Percentiles rank a stretch among this genome's conserved stretches.
Conservation (phyloP, 1,284 basidiomycete species). For the Cerioporus squamosus region DNA sequence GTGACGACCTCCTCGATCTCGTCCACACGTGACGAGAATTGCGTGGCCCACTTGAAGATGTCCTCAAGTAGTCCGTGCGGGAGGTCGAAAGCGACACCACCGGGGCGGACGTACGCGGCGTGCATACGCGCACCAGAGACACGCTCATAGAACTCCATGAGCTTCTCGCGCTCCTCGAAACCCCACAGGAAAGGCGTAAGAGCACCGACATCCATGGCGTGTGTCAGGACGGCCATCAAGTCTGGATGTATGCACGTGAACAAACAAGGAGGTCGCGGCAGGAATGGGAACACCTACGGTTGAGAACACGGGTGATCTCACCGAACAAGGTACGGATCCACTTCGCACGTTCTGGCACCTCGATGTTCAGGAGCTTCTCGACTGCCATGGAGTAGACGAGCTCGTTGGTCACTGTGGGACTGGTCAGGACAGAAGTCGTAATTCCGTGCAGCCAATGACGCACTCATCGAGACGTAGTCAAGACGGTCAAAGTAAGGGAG, state of each 20-base stretch:
- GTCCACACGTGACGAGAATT: conserved; percentile 90
- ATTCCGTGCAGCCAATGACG: conserved; percentile 27
- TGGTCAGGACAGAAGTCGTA: background rate
- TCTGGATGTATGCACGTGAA: conserved; percentile 47
- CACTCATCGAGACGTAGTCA: conserved; percentile 99
- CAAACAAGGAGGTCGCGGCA: background rate
- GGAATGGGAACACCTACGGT: conserved; percentile 60
- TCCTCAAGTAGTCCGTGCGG: conserved; percentile 97
- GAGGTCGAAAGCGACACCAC: conserved; percentile 97
- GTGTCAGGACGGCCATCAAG: conserved; percentile 96
- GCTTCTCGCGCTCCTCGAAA: conserved; percentile 99
- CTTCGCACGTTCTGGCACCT: conserved; percentile 98
- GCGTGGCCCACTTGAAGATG: conserved; percentile 98
- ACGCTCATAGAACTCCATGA: conserved; percentile 99
- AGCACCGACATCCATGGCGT: conserved; percentile 97
- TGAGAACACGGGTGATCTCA: conserved; percentile 95
- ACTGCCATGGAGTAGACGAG: conserved; percentile 97
- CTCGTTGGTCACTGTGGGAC: conserved; percentile 87
- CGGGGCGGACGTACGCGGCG: conserved; percentile 97
- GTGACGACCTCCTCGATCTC: conserved; percentile 99
- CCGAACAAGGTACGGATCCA: conserved; percentile 99
- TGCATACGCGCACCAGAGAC: conserved; percentile 98
- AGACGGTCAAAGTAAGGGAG: conserved; percentile 99
- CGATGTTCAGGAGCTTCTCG: conserved; percentile 98
- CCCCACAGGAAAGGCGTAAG: conserved; percentile 99